phyloP scores from a whole-genome alignment of 106 monocot genomes.

The Acanthochlamys bracteata region DNA sequence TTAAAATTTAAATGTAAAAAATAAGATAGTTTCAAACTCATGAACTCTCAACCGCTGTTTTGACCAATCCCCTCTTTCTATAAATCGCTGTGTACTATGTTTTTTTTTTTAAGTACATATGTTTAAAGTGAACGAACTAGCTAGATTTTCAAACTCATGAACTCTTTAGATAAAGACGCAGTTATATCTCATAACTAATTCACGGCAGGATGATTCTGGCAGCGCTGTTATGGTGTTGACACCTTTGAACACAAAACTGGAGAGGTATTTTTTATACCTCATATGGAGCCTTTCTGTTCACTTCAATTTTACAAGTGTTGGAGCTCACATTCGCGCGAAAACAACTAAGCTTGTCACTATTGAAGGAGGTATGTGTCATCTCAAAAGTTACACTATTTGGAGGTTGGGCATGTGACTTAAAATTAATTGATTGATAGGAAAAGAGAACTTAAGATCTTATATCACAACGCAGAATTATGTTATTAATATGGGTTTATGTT shows the following conservation, averaged over 20 bases:
- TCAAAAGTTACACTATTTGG: conserved; percentile 86
- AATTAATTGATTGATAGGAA: conserved; percentile 89
- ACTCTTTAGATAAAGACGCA: too few relatives aligned
- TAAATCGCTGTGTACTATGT: not conserved
- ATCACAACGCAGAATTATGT: conserved; percentile 51
- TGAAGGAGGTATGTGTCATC: conserved; percentile 70
- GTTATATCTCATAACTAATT: not conserved
- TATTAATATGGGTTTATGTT: too few relatives aligned
- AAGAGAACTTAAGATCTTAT: too few relatives aligned
- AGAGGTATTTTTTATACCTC: conserved; percentile 33
- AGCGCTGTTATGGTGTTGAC: conserved; percentile 84
- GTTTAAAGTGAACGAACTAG: too few relatives aligned
- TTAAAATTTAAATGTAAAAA: too few relatives aligned
- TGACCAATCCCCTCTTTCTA: not conserved
- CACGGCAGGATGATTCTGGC: conserved; percentile 56
- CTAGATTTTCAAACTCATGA: too few relatives aligned
- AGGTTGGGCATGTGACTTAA: conserved; percentile 88
- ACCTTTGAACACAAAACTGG: conserved; percentile 58
- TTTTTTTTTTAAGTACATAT: too few relatives aligned
- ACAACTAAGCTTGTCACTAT: not conserved
- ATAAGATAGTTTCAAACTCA: too few relatives aligned
- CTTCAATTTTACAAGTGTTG: conserved; percentile 1
- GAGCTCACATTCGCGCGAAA: too few relatives aligned
- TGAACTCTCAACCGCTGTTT: not conserved
- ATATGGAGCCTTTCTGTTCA: not conserved